Base-by-base conservation (phyloP, 2,329 filamentous ascomycete species). In the Ustulina deusta region DNA sequence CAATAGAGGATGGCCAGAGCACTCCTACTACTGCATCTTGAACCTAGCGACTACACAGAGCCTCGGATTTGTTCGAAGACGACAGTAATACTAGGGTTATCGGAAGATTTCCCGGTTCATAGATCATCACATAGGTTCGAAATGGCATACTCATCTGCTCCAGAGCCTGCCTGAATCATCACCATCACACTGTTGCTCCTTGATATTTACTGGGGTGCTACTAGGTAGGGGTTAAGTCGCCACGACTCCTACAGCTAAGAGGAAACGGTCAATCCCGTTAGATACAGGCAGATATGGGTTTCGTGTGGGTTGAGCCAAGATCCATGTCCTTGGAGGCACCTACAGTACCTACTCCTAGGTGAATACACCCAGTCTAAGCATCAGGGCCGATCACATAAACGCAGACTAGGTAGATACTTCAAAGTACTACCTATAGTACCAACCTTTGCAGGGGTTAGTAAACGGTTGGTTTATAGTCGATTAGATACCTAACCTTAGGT, bases 1-100 rank as follows among this genome's bases (percentile, higher is more conserved):
- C 80, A 3, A 80, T 83, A 64, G 84, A 83, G 40, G 81, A 79
- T n/a, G 83, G 81, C 48, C 80, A 79, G 15, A 78, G 73, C 46
- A 70, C 64, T 17, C 72, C 72, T 44, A 59, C 65, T 9, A 11
- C 69, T 42, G 25, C 56, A 36, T 46, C 67, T 40, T 69, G 56
- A 68, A 22, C 20, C 4, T 44, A 38, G 25, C 56, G 36, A 40
- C 42, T 22, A 29, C 7, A 60, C 9, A n/a, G n/a, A 51, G 17
- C 36, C n/a, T n/a, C 17, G 20, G 34, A 32, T 40, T 49, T 15
- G 7, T 54, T 51, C 29, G 22, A 27, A 10, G 20, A 40, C 15
- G 11, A 51, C 34, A 13, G 29, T 27, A 56, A 17, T 22, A 48
- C 49, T 13, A 52, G 36, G 9, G 20, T 27, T 54, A 48, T 54